Conservation (phyloP, 495 filamentous ascomycete genomes). For the Xylaria flabelliformis region DNA sequence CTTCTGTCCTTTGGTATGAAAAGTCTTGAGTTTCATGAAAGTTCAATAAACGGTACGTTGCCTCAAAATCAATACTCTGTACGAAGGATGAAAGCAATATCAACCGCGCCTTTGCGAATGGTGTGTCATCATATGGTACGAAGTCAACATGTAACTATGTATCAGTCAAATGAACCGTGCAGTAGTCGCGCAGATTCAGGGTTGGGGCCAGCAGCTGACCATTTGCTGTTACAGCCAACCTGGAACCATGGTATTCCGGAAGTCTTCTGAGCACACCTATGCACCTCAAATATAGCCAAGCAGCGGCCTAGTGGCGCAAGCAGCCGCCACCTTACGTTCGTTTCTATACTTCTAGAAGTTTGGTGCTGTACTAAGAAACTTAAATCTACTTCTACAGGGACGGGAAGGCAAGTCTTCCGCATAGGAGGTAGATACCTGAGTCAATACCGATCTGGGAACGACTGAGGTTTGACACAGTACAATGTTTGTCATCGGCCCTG, state of each 20-base stretch:
- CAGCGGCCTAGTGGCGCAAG: slow-evolving; percentile 2
- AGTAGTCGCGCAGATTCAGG: slow-evolving; percentile 10
- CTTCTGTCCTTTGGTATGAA: not conserved
- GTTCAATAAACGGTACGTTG: not conserved
- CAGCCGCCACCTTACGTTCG: slow-evolving; percentile 2
- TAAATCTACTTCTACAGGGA: not conserved
- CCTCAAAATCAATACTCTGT: not conserved
- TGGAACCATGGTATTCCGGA: not conserved
- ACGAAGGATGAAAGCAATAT: not conserved
- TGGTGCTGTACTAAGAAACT: not conserved
- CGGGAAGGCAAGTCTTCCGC: not conserved
- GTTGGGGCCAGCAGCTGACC: slow-evolving; percentile 15
- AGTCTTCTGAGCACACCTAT: not conserved
- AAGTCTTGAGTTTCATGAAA: not conserved
- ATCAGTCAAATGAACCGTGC: slow-evolving; percentile 8
- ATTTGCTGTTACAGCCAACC: slow-evolving; percentile 2
- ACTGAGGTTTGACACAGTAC: not conserved
- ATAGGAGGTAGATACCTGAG: not conserved
- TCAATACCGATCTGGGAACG: not conserved
- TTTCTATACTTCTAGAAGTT: slow-evolving; percentile 10
- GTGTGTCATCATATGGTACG: not conserved
- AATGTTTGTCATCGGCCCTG: slow-evolving; percentile 1
- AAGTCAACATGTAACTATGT: not conserved
- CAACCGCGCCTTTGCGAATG: not conserved
- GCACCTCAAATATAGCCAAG: not conserved